These are phyloP conservation scores for Dissophora globulifera DNA, from an alignment of 192 early-diverging fungal species.

Conservation along the genomic window DNA sequence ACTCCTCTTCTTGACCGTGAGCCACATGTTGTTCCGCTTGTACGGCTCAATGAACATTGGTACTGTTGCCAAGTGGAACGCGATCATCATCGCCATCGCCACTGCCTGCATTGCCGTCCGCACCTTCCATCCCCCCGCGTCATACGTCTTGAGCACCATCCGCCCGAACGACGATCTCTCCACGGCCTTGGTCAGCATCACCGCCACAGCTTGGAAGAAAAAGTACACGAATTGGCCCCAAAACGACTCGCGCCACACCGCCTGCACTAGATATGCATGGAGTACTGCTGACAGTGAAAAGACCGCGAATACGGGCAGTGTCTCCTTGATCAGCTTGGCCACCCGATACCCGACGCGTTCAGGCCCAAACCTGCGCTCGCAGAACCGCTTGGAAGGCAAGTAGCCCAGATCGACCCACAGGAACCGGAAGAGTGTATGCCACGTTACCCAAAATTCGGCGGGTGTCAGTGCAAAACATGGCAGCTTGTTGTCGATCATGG, in stretches of 20 bases:
- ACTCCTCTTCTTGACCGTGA: conserved; percentile 17
- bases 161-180: conserved; percentile 1
- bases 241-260: conserved; percentile 18
- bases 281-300: conserved; percentile 29
- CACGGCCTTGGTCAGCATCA: conserved; percentile 17
- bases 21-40: conserved; percentile 23
- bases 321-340: not conserved
- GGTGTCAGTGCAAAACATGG: conserved; percentile 38
- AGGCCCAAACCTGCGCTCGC: not conserved
- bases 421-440: conserved; percentile 42
- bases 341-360: conserved; percentile 6
- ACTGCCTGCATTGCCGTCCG: not conserved
- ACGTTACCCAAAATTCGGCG: conserved; percentile 30
- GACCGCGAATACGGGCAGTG: conserved; percentile 21
- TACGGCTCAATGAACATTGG: conserved; percentile 43
- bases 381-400: conserved; percentile 20
- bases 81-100: conserved; percentile 2
- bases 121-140: not conserved
- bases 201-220: conserved; percentile 26
- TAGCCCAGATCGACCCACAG: conserved; percentile 48
- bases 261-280: conserved; percentile 30
- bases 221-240: conserved; percentile 47
- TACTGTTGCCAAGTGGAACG: conserved; percentile 10
- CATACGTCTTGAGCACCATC: conserved; percentile 1
- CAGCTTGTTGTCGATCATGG: conserved; percentile 16